A percentile compares a stretch with the other conserved stretches of the same genome.
Evolutionary conservation across 768 basidiomycete species (phyloP).

Genomic region (Leccinum rimulosum): DNA sequence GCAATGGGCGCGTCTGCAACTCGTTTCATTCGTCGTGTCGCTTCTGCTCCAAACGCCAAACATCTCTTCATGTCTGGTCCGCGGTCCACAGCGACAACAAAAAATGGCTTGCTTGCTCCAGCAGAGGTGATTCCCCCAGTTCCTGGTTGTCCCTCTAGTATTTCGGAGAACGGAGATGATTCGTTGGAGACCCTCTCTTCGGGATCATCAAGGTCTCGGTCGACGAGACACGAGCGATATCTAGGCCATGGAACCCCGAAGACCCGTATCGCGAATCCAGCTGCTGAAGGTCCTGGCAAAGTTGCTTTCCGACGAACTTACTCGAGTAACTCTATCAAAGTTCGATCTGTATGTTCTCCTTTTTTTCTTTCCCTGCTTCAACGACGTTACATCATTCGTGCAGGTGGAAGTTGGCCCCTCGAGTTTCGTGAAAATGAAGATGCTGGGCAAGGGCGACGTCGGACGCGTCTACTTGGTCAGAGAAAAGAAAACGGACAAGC

Average conservation of each 20-base stretch:
- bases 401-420: slow-evolving; percentile 93
- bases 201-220: slow-evolving; percentile 61
- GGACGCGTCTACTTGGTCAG: slow-evolving; percentile 97
- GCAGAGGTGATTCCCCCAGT: slow-evolving; percentile 57
- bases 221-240: slow-evolving; percentile 41
- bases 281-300: slow-evolving; percentile 51
- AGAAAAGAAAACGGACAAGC: slow-evolving; percentile 95
- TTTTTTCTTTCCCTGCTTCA: not conserved
- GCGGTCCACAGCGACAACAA: slow-evolving; percentile 58
- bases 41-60: slow-evolving; percentile 96
- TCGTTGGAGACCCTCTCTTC: slow-evolving; percentile 81
- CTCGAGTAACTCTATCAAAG: slow-evolving; percentile 96
- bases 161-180: slow-evolving; percentile 59
- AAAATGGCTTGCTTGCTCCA: slow-evolving; percentile 78
- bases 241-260: slow-evolving; percentile 30
- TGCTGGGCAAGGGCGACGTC: slow-evolving; percentile 98
- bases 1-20: slow-evolving; percentile 72
- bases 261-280: slow-evolving; percentile 46
- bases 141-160: slow-evolving; percentile 45
- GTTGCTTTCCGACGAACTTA: slow-evolving; percentile 90
- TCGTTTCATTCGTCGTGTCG: slow-evolving; percentile 91
- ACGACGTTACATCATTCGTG: slow-evolving; percentile 3
- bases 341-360: slow-evolving; percentile 62
- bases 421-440: slow-evolving; percentile 94
- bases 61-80: slow-evolving; percentile 71